Conservation (phyloP, 768 basidiomycete species). For the Imleria badia region DNA sequence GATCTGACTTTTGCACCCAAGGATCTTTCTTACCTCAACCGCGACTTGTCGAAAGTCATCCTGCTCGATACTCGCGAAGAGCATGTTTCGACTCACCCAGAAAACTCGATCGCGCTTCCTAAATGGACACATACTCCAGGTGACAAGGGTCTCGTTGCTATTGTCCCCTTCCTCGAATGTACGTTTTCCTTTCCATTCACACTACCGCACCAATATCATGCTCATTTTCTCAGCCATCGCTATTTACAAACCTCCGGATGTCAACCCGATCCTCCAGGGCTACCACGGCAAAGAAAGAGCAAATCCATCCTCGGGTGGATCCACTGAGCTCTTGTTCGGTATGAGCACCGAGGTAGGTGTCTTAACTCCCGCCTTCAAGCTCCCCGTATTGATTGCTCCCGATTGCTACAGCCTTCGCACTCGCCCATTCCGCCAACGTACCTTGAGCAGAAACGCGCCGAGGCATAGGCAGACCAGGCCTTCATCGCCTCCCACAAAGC, state of each 20-base stretch:
- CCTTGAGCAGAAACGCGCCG: conserved; percentile 50
- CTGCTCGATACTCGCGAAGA: conserved; percentile 83
- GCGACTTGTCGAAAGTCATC: conserved; percentile 88
- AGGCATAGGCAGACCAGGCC: conserved; percentile 56
- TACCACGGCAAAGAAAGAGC: conserved; percentile 81
- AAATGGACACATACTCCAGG: conserved; percentile 83
- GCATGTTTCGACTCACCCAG: conserved; percentile 76
- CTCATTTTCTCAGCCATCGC: conserved; percentile 65
- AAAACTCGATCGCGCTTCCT: conserved; percentile 82
- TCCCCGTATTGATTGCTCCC: neutral
- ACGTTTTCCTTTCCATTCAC: conserved; percentile 20
- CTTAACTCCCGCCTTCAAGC: neutral
- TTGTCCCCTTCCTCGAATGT: conserved; percentile 98
- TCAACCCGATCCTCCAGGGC: conserved; percentile 81
- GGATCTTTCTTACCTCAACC: conserved; percentile 94
- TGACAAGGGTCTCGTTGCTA: conserved; percentile 77
- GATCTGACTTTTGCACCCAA: conserved; percentile 26
- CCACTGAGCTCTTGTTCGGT: conserved; percentile 51
- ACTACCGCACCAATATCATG: neutral
- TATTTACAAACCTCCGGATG: conserved; percentile 84
- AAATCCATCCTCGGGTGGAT: conserved; percentile 38
- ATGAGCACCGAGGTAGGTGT: conserved; percentile 30
- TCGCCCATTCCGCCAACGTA: conserved; percentile 47
- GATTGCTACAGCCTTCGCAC: conserved; percentile 15
- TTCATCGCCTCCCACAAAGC: conserved; percentile 51